These are phyloP conservation scores for Russula olivacea DNA, from an alignment of 768 basidiomycete genomes.

Conservation along the genomic window DNA sequence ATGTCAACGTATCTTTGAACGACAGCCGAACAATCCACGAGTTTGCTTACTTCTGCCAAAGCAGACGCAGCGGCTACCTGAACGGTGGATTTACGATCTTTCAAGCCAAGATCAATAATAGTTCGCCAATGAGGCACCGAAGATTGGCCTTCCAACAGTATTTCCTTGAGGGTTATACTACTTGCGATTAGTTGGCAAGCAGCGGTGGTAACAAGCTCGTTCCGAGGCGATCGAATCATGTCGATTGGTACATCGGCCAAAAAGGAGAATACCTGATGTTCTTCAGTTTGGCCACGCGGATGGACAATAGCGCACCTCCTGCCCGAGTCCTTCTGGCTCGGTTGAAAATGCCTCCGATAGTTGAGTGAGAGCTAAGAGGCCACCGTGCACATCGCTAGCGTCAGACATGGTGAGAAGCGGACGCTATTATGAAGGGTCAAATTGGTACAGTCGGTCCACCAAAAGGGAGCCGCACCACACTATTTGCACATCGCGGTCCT, in stretches of 20 bases:
- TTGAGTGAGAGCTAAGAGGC: constrained; percentile 65
- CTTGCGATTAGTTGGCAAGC: constrained; percentile 65
- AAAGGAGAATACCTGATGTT: constrained; percentile 56
- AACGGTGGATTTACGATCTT: constrained; percentile 53
- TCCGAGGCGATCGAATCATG: constrained; percentile 57
- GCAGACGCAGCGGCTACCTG: constrained; percentile 76
- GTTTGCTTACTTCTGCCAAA: constrained; percentile 60
- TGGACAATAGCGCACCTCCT: constrained; percentile 38
- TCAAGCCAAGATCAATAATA: constrained; percentile 66
- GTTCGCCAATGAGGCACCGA: constrained; percentile 57
- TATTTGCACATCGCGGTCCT: constrained; percentile 43
- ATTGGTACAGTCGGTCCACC: constrained; percentile 22
- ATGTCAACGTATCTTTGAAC: constrained; percentile 65
- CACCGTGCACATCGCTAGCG: constrained; percentile 71
- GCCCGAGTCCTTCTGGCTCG: constrained; percentile 25
- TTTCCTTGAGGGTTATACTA: constrained; percentile 54
- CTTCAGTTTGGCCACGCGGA: neutral
- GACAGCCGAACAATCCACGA: constrained; percentile 57
- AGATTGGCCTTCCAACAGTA: constrained; percentile 37
- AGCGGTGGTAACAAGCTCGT: constrained; percentile 65
- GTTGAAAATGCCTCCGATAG: constrained; percentile 54
- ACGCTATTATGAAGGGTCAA: constrained; percentile 36
- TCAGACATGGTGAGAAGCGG: constrained; percentile 59
- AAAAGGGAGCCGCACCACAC: constrained; percentile 43
- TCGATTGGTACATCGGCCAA: constrained; percentile 52